These are phyloP conservation scores for Beauveria brongniartii DNA, from an alignment of 2,329 filamentous ascomycete genomes.

Conservation along the genomic window DNA sequence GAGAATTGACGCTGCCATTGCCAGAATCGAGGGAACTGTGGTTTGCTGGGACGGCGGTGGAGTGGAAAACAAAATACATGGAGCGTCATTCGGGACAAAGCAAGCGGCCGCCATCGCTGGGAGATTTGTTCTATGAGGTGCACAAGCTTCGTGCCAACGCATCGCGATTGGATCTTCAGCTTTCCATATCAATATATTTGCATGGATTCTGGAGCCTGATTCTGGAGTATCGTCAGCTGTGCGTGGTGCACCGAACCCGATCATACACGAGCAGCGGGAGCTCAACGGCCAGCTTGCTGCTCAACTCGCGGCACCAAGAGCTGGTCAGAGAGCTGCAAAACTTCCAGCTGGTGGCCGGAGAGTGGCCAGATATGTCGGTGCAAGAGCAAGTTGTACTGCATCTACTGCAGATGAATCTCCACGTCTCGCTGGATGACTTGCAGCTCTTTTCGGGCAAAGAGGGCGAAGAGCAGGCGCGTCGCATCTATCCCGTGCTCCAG, in stretches of 20 bases:
- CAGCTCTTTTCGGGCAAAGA: slow-evolving; percentile 62
- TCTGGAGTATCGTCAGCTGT: slow-evolving; percentile 56
- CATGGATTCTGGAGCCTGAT: slow-evolving; percentile 59
- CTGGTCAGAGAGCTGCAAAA: slow-evolving; percentile 48
- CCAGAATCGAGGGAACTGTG: slow-evolving; percentile 56
- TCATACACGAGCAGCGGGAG: slow-evolving; percentile 35
- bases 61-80: slow-evolving; percentile 58
- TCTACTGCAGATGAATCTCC: slow-evolving; percentile 54
- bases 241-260: slow-evolving; percentile 39
- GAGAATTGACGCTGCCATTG: slow-evolving; percentile 58
- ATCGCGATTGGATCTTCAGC: slow-evolving; percentile 45
- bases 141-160: slow-evolving; percentile 41
- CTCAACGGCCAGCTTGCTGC: slow-evolving; percentile 35
- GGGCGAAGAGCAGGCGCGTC: slow-evolving; percentile 55
- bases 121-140: slow-evolving; percentile 50
- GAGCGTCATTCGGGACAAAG: slow-evolving; percentile 28
- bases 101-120: slow-evolving; percentile 40
- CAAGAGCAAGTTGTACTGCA: slow-evolving; percentile 42
- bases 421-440: slow-evolving; percentile 56
- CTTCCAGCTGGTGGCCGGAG: slow-evolving; percentile 35
- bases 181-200: slow-evolving; percentile 52
- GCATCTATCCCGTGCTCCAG: slow-evolving; percentile 49
- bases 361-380: slow-evolving; percentile 35
- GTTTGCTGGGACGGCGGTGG: slow-evolving; percentile 52
- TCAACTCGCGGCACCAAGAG: slow-evolving; percentile 52